A percentile compares a stretch with the other conserved stretches of the same genome.
Evolutionary conservation across 2,329 filamentous ascomycete species (phyloP).

Genomic region (Emericellopsis atlantica): DNA sequence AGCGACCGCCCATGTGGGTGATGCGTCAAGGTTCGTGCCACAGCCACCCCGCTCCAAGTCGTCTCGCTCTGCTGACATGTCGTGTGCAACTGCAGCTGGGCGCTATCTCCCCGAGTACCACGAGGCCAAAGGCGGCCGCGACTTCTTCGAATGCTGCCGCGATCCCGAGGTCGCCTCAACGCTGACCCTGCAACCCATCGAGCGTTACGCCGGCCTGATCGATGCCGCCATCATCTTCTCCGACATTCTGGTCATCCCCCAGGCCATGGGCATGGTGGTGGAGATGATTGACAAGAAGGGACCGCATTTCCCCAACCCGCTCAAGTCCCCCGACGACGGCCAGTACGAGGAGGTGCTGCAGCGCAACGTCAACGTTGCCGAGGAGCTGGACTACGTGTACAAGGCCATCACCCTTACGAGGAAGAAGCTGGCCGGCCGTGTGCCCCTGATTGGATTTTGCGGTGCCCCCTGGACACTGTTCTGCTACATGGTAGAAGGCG

Average conservation of each 20-base stretch:
- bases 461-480: slow-evolving; percentile 94
- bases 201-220: slow-evolving; percentile 79
- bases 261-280: slow-evolving; percentile 97
- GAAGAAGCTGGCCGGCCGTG: slow-evolving; percentile 73
- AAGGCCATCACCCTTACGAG: slow-evolving; percentile 86
- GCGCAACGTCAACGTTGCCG: slow-evolving; percentile 69
- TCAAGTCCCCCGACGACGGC: slow-evolving; percentile 65
- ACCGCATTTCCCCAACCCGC: slow-evolving; percentile 80
- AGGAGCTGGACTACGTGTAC: slow-evolving; percentile 88
- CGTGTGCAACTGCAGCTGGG: slow-evolving; percentile 49
- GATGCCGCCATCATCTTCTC: slow-evolving; percentile 98
- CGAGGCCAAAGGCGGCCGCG: slow-evolving; percentile 75
- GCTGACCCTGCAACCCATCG: slow-evolving; percentile 86
- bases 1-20: slow-evolving; percentile 94
- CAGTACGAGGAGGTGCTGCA: slow-evolving; percentile 72
- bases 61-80: neutral
- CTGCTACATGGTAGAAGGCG: slow-evolving; percentile 98
- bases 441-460: slow-evolving; percentile 92
- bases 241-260: slow-evolving; percentile 93
- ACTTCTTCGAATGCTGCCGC: slow-evolving; percentile 98
- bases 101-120: slow-evolving; percentile 98
- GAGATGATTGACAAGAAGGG: slow-evolving; percentile 98
- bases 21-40: slow-evolving; percentile 82
- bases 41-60: neutral
- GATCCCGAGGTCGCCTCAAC: slow-evolving; percentile 86